Evolutionary conservation across 331 rosid species (phyloP), one percentile per base, ranked within the genome.

Genomic region (Rosa hybrid): DNA sequence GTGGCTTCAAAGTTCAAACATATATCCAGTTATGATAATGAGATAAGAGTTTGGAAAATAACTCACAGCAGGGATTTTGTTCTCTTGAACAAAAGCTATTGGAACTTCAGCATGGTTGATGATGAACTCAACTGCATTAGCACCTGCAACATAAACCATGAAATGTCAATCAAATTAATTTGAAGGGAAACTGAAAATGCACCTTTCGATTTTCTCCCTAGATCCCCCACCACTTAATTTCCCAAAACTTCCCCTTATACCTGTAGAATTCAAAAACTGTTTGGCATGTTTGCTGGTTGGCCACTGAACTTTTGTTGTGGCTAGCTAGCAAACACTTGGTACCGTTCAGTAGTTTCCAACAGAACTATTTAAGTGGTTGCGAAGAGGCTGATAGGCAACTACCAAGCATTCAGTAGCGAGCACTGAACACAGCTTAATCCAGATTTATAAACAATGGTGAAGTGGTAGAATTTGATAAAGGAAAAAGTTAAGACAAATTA

Each of bases 101-200:
- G 99, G 90, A 76, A 95, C 88, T 89, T 95, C 97, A 74, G 92
- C 98, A 77, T 93, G 98, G 80, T 90, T 89, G 84, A 91, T 88
- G 88, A 95, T 90, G 83, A 91, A 95, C 88, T 95, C 98, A 70
- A 95, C 96, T 1, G 97, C 98, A 89, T 91, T 90, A 72, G 97
- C 87, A 86, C 99, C 98, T 94, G 94, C 77, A 67, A 77, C 60
- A 70, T 56, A 83, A 84, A 64, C 69, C 77, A 73, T 18, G 71
- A 53, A 79, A 59, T 74, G 34, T 68, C 71, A 62, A 44, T 18
- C 57, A 17, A 17, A 59, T 44, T 1, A 72, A 16, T 23, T 39
- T 39, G 1, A 18, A 39, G 49, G 45, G 12, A 39, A 38, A 68
- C 42, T 67, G 12, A 16, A 17, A 38, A 17, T 38, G 13, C 11